These are phyloP conservation scores for Tolypocladium guangdongense DNA, from an alignment of 2,329 filamentous ascomycete species.

Conservation along the genomic window DNA sequence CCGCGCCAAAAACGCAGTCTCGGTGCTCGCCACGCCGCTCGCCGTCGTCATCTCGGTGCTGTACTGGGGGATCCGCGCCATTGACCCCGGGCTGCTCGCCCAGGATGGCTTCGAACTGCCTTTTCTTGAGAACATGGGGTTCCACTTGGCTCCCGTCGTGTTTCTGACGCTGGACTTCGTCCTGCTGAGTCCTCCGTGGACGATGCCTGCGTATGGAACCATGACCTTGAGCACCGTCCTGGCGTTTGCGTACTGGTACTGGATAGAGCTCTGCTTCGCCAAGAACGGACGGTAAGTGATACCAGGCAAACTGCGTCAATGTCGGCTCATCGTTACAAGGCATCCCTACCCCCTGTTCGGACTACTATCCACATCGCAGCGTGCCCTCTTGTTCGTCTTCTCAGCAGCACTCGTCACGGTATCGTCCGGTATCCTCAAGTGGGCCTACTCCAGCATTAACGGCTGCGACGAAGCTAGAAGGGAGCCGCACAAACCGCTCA, in stretches of 20 bases:
- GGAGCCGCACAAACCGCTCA: slow-evolving; percentile 18
- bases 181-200: slow-evolving; percentile 63
- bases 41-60: slow-evolving; percentile 61
- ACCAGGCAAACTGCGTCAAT: not conserved
- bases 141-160: slow-evolving; percentile 55
- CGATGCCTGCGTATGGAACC: slow-evolving; percentile 47
- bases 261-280: slow-evolving; percentile 62
- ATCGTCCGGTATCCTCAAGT: slow-evolving; percentile 59
- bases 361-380: slow-evolving; percentile 52
- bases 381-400: slow-evolving; percentile 56
- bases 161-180: slow-evolving; percentile 55
- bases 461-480: slow-evolving; percentile 31
- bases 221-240: slow-evolving; percentile 46
- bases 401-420: slow-evolving; percentile 62
- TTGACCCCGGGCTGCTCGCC: slow-evolving; percentile 41
- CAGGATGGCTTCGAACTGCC: slow-evolving; percentile 45
- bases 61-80: slow-evolving; percentile 58
- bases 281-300: slow-evolving; percentile 50
- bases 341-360: slow-evolving; percentile 84
- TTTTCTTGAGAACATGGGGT: slow-evolving; percentile 48
- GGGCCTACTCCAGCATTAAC: slow-evolving; percentile 57
- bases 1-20: slow-evolving; percentile 53
- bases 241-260: slow-evolving; percentile 63
- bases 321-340: slow-evolving; percentile 27
- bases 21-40: slow-evolving; percentile 55